A percentile compares a stretch with the other conserved stretches of the same genome.
These are phyloP conservation scores for Leccinum cinnamomeum DNA, from an alignment of 1,284 basidiomycete genomes.

Conservation along the genomic window DNA sequence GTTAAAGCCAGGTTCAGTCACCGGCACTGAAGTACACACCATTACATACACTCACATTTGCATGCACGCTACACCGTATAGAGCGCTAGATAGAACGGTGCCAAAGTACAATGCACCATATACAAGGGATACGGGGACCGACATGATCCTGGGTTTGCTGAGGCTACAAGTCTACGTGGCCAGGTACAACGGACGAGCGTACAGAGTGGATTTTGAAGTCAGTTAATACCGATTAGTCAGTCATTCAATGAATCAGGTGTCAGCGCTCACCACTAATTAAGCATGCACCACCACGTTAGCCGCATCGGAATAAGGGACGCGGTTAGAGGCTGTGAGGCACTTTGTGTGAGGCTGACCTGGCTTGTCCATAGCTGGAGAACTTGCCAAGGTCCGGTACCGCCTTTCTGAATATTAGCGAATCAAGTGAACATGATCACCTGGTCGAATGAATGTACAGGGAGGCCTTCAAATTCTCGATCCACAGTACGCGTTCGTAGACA, in stretches of 20 bases:
- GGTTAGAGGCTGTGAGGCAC: neutral
- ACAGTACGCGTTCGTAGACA: too few species aligned
- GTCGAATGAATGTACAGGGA: too few species aligned
- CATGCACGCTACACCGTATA: constrained; percentile 20
- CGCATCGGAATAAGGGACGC: neutral
- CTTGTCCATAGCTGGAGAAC: neutral
- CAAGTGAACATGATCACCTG: too few species aligned
- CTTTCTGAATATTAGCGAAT: neutral
- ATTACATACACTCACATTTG: constrained; percentile 12
- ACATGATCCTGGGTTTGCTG: neutral
- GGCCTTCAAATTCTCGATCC: too few species aligned
- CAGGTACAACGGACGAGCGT: neutral
- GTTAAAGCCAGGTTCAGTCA: neutral
- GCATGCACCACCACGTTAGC: neutral
- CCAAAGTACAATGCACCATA: constrained; percentile 6
- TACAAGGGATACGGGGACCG: neutral
- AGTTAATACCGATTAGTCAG: neutral
- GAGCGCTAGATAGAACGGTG: constrained; percentile 1
- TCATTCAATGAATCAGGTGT: neutral
- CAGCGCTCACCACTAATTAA: neutral
- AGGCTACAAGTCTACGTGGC: neutral
- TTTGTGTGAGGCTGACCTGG: neutral
- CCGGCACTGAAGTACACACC: neutral
- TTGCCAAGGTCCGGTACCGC: neutral
- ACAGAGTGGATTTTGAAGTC: neutral